Conservation (phyloP, 1,284 basidiomycete genomes). For the Ceratobasidium sp. region DNA sequence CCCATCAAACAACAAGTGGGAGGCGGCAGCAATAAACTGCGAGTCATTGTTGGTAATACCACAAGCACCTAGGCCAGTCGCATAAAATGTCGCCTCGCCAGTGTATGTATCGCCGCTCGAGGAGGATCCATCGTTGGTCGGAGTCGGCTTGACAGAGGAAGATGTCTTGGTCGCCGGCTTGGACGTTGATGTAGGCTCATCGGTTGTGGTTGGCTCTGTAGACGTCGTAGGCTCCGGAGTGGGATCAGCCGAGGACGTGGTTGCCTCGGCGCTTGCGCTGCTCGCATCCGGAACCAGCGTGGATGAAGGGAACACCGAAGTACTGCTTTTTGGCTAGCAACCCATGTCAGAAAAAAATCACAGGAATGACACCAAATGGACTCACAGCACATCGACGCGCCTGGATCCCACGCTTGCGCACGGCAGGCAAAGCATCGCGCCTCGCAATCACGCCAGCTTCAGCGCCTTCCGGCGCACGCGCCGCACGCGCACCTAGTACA, state of each 20-base stretch:
- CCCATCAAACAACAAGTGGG: constrained; percentile 65
- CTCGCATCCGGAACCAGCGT: neutral
- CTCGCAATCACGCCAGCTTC: neutral
- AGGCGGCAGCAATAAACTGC: constrained; percentile 72
- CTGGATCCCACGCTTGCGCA: constrained; percentile 30
- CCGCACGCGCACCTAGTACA: constrained; percentile 7
- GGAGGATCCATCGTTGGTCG: constrained; percentile 12
- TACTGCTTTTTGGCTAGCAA: constrained; percentile 17
- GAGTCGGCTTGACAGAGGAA: neutral
- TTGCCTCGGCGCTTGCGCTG: constrained; percentile 16
- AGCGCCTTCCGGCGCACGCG: constrained; percentile 4
- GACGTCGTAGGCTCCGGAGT: neutral
- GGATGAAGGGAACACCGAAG: constrained; percentile 4
- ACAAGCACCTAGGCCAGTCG: constrained; percentile 73
- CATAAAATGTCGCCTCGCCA: constrained; percentile 64
- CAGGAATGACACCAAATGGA: neutral
- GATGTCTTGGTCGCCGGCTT: constrained; percentile 36
- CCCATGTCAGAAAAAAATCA: neutral
- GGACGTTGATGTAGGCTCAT: constrained; percentile 23
- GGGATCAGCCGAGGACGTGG: constrained; percentile 10
- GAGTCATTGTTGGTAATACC: constrained; percentile 66
- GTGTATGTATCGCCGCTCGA: neutral
- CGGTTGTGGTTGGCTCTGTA: constrained; percentile 10
- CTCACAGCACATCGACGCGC: constrained; percentile 38
- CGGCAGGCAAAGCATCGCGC: neutral